These are phyloP conservation scores for Arctostaphylos glauca DNA, from an alignment of 148 eudicot species.

Conservation along the genomic window DNA sequence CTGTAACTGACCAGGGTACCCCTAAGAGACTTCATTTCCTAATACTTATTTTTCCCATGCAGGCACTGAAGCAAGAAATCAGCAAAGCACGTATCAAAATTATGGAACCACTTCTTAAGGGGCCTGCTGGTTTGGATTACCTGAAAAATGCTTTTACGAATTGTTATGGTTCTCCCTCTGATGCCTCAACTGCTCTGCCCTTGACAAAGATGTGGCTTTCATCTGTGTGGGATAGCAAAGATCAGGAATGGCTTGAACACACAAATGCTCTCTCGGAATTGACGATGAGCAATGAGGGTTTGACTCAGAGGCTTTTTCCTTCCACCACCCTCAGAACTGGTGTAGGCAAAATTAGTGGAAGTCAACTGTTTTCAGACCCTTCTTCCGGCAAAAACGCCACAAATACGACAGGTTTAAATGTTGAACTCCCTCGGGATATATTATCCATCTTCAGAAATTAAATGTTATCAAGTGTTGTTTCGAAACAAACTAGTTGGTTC, in stretches of 20 bases:
- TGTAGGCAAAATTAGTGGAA: constrained; percentile 35
- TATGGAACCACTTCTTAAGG: constrained; percentile 78
- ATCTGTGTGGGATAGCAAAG: constrained; percentile 38
- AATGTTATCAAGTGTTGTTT: neutral
- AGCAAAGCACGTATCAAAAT: constrained; percentile 78
- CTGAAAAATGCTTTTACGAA: constrained; percentile 56
- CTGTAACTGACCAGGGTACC: neutral
- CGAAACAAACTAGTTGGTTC: neutral
- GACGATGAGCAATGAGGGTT: constrained; percentile 28
- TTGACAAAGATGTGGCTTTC: constrained; percentile 70
- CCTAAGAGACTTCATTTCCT: neutral
- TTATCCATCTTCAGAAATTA: neutral
- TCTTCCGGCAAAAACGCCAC: constrained; percentile 14
- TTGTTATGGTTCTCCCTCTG: constrained; percentile 59
- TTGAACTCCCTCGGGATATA: neutral
- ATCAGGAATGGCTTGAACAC: constrained; percentile 78
- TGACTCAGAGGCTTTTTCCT: constrained; percentile 43
- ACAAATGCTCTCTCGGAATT: constrained; percentile 35
- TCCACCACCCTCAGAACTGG: constrained; percentile 75
- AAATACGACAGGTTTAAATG: constrained; percentile 26
- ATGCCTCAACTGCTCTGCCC: constrained; percentile 59
- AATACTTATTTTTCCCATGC: neutral
- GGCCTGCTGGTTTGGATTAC: constrained; percentile 78
- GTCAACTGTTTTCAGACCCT: constrained; percentile 21
- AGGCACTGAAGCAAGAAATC: constrained; percentile 79